phyloP scores from a whole-genome alignment of 2,329 filamentous ascomycete genomes.

The Aspergillus hiratsukae region DNA sequence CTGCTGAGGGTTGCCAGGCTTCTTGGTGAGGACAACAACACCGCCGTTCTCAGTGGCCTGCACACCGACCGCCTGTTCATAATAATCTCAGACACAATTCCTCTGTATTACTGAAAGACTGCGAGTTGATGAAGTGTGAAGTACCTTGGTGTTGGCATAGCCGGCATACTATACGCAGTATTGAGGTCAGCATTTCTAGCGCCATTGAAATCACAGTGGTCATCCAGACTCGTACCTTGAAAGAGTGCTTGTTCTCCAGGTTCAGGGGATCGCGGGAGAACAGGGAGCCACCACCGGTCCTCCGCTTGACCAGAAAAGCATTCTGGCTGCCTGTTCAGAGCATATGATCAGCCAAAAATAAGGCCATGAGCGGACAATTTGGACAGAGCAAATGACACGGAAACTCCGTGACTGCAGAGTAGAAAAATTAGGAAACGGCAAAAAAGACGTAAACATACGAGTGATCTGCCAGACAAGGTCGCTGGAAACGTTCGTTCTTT shows the following conservation, averaged over 20 bases:
- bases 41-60: constrained; percentile 70
- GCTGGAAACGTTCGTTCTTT: constrained; percentile 72
- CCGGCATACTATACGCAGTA: constrained; percentile 66
- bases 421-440: background rate
- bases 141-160: constrained; percentile 90
- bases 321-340: constrained; percentile 69
- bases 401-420: background rate
- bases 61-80: constrained; percentile 72
- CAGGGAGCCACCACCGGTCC: constrained; percentile 69
- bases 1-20: constrained; percentile 65
- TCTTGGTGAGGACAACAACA: constrained; percentile 81
- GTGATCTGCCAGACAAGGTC: constrained; percentile 94
- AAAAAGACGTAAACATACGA: constrained; percentile 61
- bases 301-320: constrained; percentile 88
- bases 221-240: constrained; percentile 61
- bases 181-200: constrained; percentile 15
- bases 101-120: background rate
- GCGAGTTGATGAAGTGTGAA: background rate
- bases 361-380: background rate
- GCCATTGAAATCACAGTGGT: background rate
- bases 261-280: constrained; percentile 95
- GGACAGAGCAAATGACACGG: background rate
- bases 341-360: constrained; percentile 11
- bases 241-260: constrained; percentile 82
- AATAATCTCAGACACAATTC: constrained; percentile 4